Evolutionary conservation across 73 alveolate genomes (phyloP).

Genomic region (Paramecium bursaria): DNA sequence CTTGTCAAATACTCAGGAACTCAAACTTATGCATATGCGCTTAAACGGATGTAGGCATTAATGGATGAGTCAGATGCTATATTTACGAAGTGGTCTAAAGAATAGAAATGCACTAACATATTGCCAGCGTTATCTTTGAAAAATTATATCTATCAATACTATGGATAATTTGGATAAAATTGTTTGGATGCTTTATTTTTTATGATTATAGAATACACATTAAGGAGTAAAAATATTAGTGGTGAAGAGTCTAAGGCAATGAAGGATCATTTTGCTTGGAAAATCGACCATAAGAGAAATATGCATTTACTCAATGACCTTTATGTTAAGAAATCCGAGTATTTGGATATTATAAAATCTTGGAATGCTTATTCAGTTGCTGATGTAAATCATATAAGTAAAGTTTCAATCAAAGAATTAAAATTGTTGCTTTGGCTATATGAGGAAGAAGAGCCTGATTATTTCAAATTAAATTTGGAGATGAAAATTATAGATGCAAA

Average conservation of each 20-base stretch:
- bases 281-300: conserved; percentile 37
- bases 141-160: conserved; percentile 1
- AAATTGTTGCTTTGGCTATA: conserved; percentile 42
- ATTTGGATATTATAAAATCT: conserved; percentile 63
- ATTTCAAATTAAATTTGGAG: conserved; percentile 40
- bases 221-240: conserved; percentile 33
- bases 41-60: conserved; percentile 11
- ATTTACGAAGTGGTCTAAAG: conserved; percentile 51
- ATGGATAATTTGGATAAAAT: conserved; percentile 26
- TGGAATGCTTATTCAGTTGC: conserved; percentile 66
- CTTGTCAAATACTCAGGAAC: conserved; percentile 58
- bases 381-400: conserved; percentile 58
- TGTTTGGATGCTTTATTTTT: conserved; percentile 37
- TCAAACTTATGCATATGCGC: conserved; percentile 28
- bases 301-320: conserved; percentile 20
- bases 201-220: conserved; percentile 62
- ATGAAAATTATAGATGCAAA: conserved; percentile 21
- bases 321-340: conserved; percentile 53
- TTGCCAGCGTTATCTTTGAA: conserved; percentile 44
- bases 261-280: conserved; percentile 60
- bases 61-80: conserved; percentile 50
- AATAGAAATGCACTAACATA: conserved; percentile 7
- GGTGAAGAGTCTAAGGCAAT: conserved; percentile 5
- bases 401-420: not conserved
- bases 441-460: conserved; percentile 62